Base-by-base conservation (phyloP, 2,329 filamentous ascomycete genomes). In the Rhinocladiella similis region DNA sequence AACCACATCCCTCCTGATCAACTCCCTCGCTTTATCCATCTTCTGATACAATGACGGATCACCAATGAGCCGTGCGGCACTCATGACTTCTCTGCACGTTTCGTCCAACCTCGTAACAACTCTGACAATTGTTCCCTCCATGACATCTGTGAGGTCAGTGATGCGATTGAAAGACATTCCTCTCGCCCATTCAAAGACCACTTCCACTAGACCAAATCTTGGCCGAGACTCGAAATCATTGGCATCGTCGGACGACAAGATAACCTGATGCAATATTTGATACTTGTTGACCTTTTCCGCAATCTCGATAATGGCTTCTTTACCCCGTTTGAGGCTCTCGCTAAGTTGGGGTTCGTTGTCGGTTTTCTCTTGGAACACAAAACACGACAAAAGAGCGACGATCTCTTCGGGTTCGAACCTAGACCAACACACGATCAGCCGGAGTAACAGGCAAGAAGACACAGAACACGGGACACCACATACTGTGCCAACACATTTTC, bases 111-210 rank as follows among this genome's bases (percentile, higher is more conserved):
- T 80, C 41, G 91, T 96, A 65, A 99, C 97, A 1, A 94, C 93
- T 50, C 94, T 81, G 47, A 99, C 94, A 75, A 99, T 97, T 0
- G 94, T 97, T 1, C 94, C 94, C 73, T 99, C 94, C 67, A 97
- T 85, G 55, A 99, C 92, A 71, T 97, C 93, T 6, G 94, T 99
- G 69, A 99, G 76, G 64, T 93, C 89, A 0, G 93, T 97, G 65
- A 99, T 99, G 63, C 94, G 93, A 75, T 95, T 96, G 80, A 99
- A 99, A 50, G 90, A 93, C 91, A 97, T 97, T 22, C 94, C 94
- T 48, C 91, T 81, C 9, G 94, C 94, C 94, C 94, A 99, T 73
- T 99, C 94, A 71, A 97, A 97, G 33, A 99, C 95, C 0, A 99
- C 94, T 73, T 99, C 94, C 70, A 96, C 91, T 54, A 99, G 82